phyloP scores from a whole-genome alignment of 495 filamentous ascomycete species.

The Neurospora sp. region DNA sequence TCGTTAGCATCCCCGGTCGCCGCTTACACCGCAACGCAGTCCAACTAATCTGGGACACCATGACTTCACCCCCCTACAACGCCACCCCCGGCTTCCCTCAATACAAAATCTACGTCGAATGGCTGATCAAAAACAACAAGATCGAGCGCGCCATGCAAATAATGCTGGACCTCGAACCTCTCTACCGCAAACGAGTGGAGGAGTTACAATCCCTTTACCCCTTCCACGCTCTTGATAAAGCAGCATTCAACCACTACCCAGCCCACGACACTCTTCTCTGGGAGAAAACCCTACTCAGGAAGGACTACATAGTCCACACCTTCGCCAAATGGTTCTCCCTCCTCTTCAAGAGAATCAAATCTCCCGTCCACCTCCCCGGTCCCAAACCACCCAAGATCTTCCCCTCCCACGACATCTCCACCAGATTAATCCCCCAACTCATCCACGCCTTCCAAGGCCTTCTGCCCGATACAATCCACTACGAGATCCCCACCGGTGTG shows the following conservation, averaged over 20 bases:
- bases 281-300: background rate
- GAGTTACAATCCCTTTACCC: conserved; percentile 23
- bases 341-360: conserved; percentile 9
- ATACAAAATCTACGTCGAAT: conserved; percentile 21
- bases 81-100: conserved; percentile 21
- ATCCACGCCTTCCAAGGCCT: conserved; percentile 42
- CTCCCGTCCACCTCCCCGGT: background rate
- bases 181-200: conserved; percentile 16
- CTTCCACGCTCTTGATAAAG: conserved; percentile 11
- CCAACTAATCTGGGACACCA: conserved; percentile 24
- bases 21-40: conserved; percentile 8
- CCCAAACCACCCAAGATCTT: background rate
- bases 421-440: conserved; percentile 29
- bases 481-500: conserved; percentile 19
- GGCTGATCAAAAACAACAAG: conserved; percentile 13
- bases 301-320: background rate
- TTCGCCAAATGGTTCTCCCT: conserved; percentile 7
- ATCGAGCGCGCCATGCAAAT: conserved; percentile 8
- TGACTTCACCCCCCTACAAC: conserved; percentile 22
- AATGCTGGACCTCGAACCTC: conserved; percentile 16
- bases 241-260: background rate
- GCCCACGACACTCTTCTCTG: background rate
- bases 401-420: conserved; percentile 4
- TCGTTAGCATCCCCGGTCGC: conserved; percentile 11
- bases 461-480: conserved; percentile 27